Base-by-base conservation (phyloP, 1,284 basidiomycete species). In the Ceratobasidium sp. region DNA sequence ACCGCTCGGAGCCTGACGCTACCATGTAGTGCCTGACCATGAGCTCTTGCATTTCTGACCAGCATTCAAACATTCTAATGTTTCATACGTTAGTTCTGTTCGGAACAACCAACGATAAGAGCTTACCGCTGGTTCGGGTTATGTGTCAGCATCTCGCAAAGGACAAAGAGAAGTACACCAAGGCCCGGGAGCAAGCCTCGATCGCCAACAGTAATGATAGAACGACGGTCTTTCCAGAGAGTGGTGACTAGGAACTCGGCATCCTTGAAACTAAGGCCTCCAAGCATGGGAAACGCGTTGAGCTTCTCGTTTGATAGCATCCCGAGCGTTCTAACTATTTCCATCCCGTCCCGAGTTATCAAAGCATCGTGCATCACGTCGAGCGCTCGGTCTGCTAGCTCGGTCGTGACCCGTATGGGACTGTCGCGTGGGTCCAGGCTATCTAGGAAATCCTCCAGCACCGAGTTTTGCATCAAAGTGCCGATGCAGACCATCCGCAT, bases 401-500 rank as follows among this genome's bases (percentile, higher is more conserved):
- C 18, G 3, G 1, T 39, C 3, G 65, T 58, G 3, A 58, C 39
- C 26, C 26, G 23, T 18, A 32, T 1, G 10, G 45, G 9, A 8
- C 28, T 18, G 28, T 30, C 28, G 3, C 36, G 18, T 8, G 34
- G 36, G 18, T 69, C 32, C 18, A 58, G 6, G 26, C 23, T 28
- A 28, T 46, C 16, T 26, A 69, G 26, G 58, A 69, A 69, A 2
- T 9, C 26, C 23, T 69, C 50, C 23, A 69, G n/a, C 26, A 8
- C n/a, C 9, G 10, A 16, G 26, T 30, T 58, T 23, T 57, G 10
- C 10, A 41, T 69, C 1, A 69, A 10, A 26, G 41, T 46, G 16
- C 65, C 65, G n/a, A 69, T 69, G 28, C 65, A 69, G 3, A 69
- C 41, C 65, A 52, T 46, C 5, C 65, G 65, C 28, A 58, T 69